Evolutionary conservation across 352 stramenopile species (phyloP).

Genomic region (Thalassiosira mediterranea): DNA sequence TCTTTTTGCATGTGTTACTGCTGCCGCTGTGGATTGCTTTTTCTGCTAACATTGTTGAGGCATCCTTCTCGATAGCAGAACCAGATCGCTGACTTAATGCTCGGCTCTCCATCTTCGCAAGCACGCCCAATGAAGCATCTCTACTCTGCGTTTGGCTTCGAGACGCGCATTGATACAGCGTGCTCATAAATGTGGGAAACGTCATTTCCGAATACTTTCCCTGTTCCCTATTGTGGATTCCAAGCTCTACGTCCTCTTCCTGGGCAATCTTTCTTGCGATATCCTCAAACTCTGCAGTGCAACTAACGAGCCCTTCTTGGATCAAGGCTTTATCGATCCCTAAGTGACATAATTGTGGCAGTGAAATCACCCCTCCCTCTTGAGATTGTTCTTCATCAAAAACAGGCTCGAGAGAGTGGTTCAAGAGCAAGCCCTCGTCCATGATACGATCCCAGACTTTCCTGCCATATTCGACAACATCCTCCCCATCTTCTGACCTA

Average conservation of each 20-base stretch:
- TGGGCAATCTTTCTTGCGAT: slow-evolving; percentile 12
- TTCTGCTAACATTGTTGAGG: slow-evolving; percentile 28
- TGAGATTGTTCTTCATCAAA: neutral
- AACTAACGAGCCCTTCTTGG: slow-evolving; percentile 15
- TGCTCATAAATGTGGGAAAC: slow-evolving; percentile 37
- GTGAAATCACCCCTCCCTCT: slow-evolving; percentile 35
- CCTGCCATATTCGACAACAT: slow-evolving; percentile 33
- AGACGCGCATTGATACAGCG: slow-evolving; percentile 19
- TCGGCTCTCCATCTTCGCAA: slow-evolving; percentile 20
- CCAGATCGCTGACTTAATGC: slow-evolving; percentile 2
- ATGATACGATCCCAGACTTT: slow-evolving; percentile 40
- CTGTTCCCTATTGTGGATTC: neutral
- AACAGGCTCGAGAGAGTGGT: slow-evolving; percentile 20
- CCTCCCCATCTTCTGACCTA: neutral
- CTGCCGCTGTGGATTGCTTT: slow-evolving; percentile 36
- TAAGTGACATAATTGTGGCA: slow-evolving; percentile 23
- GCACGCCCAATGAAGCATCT: neutral
- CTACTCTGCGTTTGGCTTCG: slow-evolving; percentile 11
- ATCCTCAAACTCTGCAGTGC: slow-evolving; percentile 12
- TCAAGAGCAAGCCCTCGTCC: slow-evolving; percentile 33
- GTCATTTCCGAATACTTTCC: slow-evolving; percentile 20
- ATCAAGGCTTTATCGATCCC: slow-evolving; percentile 29
- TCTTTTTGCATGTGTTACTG: slow-evolving; percentile 38
- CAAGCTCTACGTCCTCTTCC: slow-evolving; percentile 9
- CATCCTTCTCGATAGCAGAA: slow-evolving; percentile 4